A percentile compares a stretch with the other conserved stretches of the same genome.
Evolutionary conservation across 345 rosid species (phyloP).

Genomic region (Mercurialis annua): DNA sequence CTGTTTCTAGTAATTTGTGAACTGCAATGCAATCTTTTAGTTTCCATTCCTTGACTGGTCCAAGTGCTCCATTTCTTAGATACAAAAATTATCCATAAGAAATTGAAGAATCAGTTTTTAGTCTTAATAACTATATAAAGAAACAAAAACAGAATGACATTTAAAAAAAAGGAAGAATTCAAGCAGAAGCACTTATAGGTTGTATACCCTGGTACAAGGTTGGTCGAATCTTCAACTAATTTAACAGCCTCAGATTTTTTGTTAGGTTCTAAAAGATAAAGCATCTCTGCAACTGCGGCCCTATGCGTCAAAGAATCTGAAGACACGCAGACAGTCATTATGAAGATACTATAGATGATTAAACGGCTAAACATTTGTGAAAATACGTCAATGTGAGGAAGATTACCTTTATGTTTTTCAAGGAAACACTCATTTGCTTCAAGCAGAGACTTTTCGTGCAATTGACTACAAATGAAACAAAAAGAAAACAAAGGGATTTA

Average conservation of each 20-base stretch:
- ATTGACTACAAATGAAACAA: conserved; percentile 49
- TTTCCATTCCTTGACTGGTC: conserved; percentile 68
- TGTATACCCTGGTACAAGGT: conserved; percentile 55
- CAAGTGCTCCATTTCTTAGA: conserved; percentile 60
- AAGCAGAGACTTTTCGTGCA: conserved; percentile 68
- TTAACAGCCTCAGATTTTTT: conserved; percentile 68
- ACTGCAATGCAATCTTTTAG: conserved; percentile 78
- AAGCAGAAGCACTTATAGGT: conserved; percentile 19
- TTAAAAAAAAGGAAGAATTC: neutral
- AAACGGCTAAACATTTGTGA: neutral
- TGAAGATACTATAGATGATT: neutral
- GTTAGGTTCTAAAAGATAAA: conserved; percentile 58
- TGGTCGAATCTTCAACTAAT: conserved; percentile 72
- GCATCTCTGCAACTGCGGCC: conserved; percentile 90
- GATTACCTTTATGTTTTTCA: conserved; percentile 63
- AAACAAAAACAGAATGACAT: neutral
- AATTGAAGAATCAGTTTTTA: neutral
- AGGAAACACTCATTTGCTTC: conserved; percentile 81
- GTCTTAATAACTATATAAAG: neutral
- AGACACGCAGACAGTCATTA: conserved; percentile 7
- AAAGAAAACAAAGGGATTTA: neutral
- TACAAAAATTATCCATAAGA: neutral
- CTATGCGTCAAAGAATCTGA: conserved; percentile 92
- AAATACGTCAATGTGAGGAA: neutral
- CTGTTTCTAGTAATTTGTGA: conserved; percentile 56